Evolutionary conservation across 371 early-diverging fungal genomes (phyloP).

Genomic region (Saksenaea vasiformis): DNA sequence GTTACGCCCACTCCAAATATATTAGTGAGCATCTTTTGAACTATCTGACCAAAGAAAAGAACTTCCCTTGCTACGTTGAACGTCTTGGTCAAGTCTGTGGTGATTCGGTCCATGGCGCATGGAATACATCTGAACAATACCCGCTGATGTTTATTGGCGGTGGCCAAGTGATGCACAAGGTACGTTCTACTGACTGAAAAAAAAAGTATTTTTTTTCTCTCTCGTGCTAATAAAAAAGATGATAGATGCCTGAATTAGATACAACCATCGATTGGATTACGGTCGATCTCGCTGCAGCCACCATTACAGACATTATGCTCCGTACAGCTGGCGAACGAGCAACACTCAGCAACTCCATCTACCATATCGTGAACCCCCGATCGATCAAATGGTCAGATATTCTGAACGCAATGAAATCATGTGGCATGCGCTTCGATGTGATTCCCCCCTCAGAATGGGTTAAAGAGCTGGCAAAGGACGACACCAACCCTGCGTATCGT

Average conservation of each 20-base stretch:
- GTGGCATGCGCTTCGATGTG: conserved; percentile 30
- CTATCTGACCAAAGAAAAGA: conserved; percentile 31
- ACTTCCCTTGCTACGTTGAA: conserved; percentile 34
- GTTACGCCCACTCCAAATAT: conserved; percentile 48
- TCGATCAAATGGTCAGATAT: conserved; percentile 24
- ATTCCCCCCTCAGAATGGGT: conserved; percentile 35
- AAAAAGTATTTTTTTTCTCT: background rate
- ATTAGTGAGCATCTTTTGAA: conserved; percentile 36
- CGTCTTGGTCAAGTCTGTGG: conserved; percentile 50
- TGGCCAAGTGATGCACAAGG: conserved; percentile 27
- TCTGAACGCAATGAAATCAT: conserved; percentile 17
- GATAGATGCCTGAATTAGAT: conserved; percentile 29
- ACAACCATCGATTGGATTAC: conserved; percentile 42
- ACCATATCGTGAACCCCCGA: conserved; percentile 41
- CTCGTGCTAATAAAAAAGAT: no score
- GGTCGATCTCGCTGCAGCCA: conserved; percentile 31
- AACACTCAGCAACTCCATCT: conserved; percentile 10
- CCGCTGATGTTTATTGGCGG: conserved; percentile 43
- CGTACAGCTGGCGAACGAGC: conserved; percentile 15
- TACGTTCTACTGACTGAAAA: conserved; percentile 1
- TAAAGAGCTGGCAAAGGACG: conserved; percentile 23
- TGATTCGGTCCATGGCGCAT: conserved; percentile 36
- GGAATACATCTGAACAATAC: conserved; percentile 48
- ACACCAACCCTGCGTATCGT: conserved; percentile 34
- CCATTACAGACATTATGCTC: conserved; percentile 35